Evolutionary conservation across 192 early-diverging fungal species (phyloP).

Genomic region (Backusella liffmaniae): DNA sequence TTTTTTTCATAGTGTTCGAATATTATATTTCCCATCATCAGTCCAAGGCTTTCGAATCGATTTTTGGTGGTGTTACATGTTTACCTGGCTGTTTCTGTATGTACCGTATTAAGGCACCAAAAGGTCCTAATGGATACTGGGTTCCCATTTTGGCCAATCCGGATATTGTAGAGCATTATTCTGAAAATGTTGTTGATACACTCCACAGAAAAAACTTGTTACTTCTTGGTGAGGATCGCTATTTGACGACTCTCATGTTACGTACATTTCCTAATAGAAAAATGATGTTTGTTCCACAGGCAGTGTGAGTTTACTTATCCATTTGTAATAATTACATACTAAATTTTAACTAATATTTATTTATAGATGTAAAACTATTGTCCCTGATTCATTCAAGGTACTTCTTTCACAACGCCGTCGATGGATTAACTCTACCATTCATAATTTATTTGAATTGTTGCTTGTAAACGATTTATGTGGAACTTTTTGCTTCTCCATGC

Average conservation of each 20-base stretch:
- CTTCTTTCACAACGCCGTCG: conserved; percentile 84
- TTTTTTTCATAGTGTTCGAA: conserved; percentile 61
- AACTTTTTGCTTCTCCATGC: conserved; percentile 90
- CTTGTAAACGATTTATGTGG: conserved; percentile 85
- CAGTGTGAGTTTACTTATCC: conserved; percentile 47
- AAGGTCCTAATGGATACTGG: conserved; percentile 72
- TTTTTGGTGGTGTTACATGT: conserved; percentile 81
- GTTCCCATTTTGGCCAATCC: conserved; percentile 79
- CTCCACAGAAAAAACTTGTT: conserved; percentile 94
- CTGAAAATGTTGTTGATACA: conserved; percentile 77
- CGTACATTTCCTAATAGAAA: conserved; percentile 91
- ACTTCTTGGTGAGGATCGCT: conserved; percentile 94
- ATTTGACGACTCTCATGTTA: conserved; percentile 93
- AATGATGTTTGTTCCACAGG: conserved; percentile 92
- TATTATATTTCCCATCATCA: conserved; percentile 85
- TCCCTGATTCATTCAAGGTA: conserved; percentile 83
- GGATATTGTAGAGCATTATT: conserved; percentile 81
- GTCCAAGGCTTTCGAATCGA: conserved; percentile 76
- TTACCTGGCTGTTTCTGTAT: conserved; percentile 80
- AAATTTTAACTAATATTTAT: not conserved
- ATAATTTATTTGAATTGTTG: conserved; percentile 84
- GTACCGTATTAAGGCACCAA: conserved; percentile 80
- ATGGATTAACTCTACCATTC: conserved; percentile 96
- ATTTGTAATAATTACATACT: too few species aligned
- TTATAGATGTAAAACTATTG: conserved; percentile 78